Base-by-base conservation (phyloP, 2,329 filamentous ascomycete species). In the Thielaviopsis ethacetica region DNA sequence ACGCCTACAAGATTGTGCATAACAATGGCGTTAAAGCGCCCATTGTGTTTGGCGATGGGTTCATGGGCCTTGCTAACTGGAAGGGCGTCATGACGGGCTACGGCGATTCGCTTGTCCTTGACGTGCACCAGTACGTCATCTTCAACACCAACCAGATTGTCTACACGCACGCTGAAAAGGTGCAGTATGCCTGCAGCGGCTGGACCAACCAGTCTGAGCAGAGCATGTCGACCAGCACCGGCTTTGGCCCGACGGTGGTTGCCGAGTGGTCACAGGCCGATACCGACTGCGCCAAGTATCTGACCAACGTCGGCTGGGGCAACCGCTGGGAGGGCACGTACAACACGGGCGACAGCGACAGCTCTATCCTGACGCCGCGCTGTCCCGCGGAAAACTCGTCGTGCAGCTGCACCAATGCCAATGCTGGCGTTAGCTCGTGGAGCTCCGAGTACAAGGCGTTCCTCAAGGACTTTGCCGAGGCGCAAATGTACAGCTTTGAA, bases 241-340 rank as follows among this genome's bases (percentile, higher is more conserved):
- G 91, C 10, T 98, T 91, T 73, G 93, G 93, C 0, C 91, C 91
- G 0, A 97, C 90, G 19, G 82, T 97, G 64, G 91, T 94, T 70
- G 93, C 91, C 64, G 93, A 98, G 76, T 98, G 91, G 90, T 91
- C 86, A 0, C 91, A 97, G 74, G 91, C 93, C 47, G 93, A 98
- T 71, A 96, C 93, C 1, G 93, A 98, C 74, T 98, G 93, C 73
- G 84, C 90, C 0, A 71, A 78, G 61, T 83, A 88, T 71, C 80
- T 98, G 66, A 97, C 94, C 71, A 91, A 95, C 71, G 89, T 96
- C 44, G 85, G 85, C 65, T 82, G 84, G 67, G 93, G 93, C 53
- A 91, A 84, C 55, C 85, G 93, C 58, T 98, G 93, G 93, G 86
- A 89, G 68, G 93, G 93, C 58, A 95, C 89, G 0, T 83, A 88